Evolutionary conservation across 225 moss, liverwort and hornwort genomes (phyloP).

Genomic region (Neckera pumila): DNA sequence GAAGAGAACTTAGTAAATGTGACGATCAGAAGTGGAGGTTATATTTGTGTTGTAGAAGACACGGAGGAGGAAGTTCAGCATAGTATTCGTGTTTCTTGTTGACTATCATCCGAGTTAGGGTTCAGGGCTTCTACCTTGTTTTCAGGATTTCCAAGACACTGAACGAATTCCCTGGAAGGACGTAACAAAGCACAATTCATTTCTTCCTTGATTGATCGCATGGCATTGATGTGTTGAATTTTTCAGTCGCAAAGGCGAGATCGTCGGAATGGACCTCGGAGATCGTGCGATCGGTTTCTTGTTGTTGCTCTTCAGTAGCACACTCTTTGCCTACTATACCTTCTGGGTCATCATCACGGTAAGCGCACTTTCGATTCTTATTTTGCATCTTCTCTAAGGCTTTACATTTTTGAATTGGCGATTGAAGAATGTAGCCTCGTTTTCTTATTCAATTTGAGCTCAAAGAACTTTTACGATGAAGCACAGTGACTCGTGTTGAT

Average conservation of each 20-base stretch:
- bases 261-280: constrained; percentile 47
- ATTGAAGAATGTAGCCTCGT: not conserved
- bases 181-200: not conserved
- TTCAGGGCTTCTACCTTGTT: not conserved
- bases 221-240: not conserved
- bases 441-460: not conserved
- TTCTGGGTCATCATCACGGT: constrained; percentile 99
- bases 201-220: not conserved
- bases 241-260: not conserved
- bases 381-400: not conserved
- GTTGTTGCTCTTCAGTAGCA: constrained; percentile 72
- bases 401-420: not conserved
- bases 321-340: constrained; percentile 83
- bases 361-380: not conserved
- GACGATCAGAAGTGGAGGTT: not conserved
- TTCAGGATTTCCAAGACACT: not conserved
- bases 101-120: not conserved
- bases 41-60: not conserved
- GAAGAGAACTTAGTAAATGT: not conserved
- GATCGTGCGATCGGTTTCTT: constrained; percentile 65
- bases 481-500: not conserved
- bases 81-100: not conserved
- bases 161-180: not conserved
- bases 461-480: not conserved
- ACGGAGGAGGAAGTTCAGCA: not conserved